Base-by-base conservation (phyloP, 164 flowering plant species). In the Akebia trifoliata region DNA sequence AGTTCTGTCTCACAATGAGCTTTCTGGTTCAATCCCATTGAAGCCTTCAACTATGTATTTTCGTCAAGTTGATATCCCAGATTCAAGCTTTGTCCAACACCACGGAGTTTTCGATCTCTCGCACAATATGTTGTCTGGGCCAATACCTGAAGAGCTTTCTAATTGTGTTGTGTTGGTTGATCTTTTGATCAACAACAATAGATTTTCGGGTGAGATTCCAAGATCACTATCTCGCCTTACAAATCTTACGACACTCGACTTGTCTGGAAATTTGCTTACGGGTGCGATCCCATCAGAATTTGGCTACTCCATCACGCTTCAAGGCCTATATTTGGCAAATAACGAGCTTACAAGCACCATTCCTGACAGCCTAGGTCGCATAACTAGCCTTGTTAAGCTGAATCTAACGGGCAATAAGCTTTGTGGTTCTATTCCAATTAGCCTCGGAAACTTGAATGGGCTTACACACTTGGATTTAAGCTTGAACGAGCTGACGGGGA, bases 381-480 rank as follows among this genome's bases (percentile, higher is more conserved):
- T 83, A 52, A 65, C 48, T 26, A 71, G 81, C 43, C 66, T 87
- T 66, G 92, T 80, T 25, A 87, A 87, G 75, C 69, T 87, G 61
- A 87, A 87, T 64, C 65, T 87, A 65, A 81, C 83, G 15, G 67
- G 76, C 0, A 87, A 87, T 59, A 68, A 56, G 63, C 63, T 87
- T 21, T 63, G 79, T n/a, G 92, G 90, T 50, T 38, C 70, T 0
- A 65, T 87, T n/a, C 95, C 92, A 6, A 18, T 10, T 1, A 65
- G 72, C 50, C 68, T 85, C 52, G 84, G 86, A 6, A 64, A 76
- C 53, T 68, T 87, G 66, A 72, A 61, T 26, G 89, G 43, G 71
- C 84, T 87, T 7, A 79, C 85, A 6, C 86, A 85, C 61, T 71
- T 87, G 62, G 95, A 87, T 61, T 72, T 87, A 59, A 85, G 95